A percentile compares a stretch with the other conserved stretches of the same genome.
Evolutionary conservation across 805 yeast species (phyloP).

Genomic region (Geotrichum ghanense): DNA sequence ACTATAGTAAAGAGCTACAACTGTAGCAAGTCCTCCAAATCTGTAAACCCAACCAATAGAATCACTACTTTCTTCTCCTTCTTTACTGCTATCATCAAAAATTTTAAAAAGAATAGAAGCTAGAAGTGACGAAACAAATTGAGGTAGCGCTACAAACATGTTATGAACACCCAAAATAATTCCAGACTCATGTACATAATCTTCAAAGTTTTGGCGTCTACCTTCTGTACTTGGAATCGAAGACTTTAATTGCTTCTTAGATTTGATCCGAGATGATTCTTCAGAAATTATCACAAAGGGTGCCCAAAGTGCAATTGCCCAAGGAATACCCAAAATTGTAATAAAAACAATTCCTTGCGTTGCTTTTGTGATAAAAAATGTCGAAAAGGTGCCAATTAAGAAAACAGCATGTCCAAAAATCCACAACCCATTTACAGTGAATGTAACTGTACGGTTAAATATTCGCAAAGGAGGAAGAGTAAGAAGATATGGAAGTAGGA

Average conservation of each 20-base stretch:
- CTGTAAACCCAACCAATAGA: conserved; percentile 48
- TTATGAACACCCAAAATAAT: conserved; percentile 46
- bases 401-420: conserved; percentile 38
- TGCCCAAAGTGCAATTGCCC: conserved; percentile 60
- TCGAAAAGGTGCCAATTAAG: conserved; percentile 35
- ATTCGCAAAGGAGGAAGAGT: conserved; percentile 10
- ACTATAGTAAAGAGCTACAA: conserved; percentile 36
- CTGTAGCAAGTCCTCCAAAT: conserved; percentile 40
- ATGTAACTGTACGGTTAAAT: background rate
- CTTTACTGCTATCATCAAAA: conserved; percentile 18
- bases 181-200: conserved; percentile 44
- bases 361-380: conserved; percentile 35
- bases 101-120: conserved; percentile 36
- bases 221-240: conserved; percentile 2
- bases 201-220: conserved; percentile 4
- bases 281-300: conserved; percentile 53
- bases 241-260: conserved; percentile 26
- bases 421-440: conserved; percentile 37
- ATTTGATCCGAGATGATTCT: conserved; percentile 42
- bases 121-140: conserved; percentile 39
- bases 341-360: conserved; percentile 36
- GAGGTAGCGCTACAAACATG: conserved; percentile 48
- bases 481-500: conserved; percentile 35
- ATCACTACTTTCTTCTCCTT: conserved; percentile 24
- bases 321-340: conserved; percentile 44